Evolutionary conservation across 257 asterid species (phyloP).

Genomic region (Verbena officinalis): DNA sequence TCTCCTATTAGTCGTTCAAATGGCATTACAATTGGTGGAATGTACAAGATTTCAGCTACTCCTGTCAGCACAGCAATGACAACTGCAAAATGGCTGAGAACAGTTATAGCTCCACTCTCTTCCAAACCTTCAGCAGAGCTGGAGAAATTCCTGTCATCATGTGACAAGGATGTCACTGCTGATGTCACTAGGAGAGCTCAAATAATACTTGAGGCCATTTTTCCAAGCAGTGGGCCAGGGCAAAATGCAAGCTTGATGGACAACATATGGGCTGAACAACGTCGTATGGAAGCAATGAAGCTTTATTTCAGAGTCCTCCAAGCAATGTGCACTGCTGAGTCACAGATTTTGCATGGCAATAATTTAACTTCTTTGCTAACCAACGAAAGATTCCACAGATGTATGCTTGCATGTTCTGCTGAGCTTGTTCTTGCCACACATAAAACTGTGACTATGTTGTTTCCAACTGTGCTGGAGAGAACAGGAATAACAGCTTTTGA

Average conservation of each 20-base stretch:
- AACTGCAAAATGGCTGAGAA: conserved; percentile 92
- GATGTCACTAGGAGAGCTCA: conserved; percentile 89
- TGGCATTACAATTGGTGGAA: conserved; percentile 45
- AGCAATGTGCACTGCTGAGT: conserved; percentile 91
- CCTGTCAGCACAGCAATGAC: conserved; percentile 99
- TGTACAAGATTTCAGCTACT: conserved; percentile 69
- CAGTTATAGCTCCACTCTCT: conserved; percentile 87
- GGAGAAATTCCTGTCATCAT: conserved; percentile 76
- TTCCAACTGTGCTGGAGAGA: conserved; percentile 95
- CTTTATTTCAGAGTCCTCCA: conserved; percentile 88
- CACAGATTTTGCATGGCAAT: conserved; percentile 71
- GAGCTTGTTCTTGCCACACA: conserved; percentile 99
- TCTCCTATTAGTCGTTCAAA: conserved; percentile 64
- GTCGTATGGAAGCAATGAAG: conserved; percentile 88
- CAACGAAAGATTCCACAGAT: conserved; percentile 95
- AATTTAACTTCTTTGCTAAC: conserved; percentile 87
- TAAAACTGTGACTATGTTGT: conserved; percentile 93
- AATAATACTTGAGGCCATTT: conserved; percentile 89
- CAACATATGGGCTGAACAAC: conserved; percentile 93
- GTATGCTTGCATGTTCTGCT: conserved; percentile 99
- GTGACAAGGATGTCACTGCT: conserved; percentile 80
- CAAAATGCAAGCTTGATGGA: conserved; percentile 88
- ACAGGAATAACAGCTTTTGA: conserved; percentile 98
- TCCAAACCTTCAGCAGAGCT: conserved; percentile 84
- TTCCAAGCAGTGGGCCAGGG: conserved; percentile 88